phyloP scores from a whole-genome alignment of 2,329 filamentous ascomycete species.

The Arthrobotrys conoides region DNA sequence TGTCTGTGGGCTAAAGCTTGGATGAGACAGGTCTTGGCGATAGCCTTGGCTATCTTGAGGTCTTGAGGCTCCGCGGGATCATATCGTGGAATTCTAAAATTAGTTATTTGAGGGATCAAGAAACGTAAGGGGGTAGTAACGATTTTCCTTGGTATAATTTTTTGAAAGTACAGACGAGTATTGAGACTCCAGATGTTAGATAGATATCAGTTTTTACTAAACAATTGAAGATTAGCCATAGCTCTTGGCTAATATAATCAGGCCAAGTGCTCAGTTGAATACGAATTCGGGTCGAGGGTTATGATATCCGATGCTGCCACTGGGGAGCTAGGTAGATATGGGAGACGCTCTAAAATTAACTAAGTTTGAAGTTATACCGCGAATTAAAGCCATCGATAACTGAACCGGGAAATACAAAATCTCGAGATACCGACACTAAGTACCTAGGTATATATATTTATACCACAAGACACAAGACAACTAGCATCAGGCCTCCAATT shows the following conservation, averaged over 20 bases:
- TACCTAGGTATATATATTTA: too few relatives aligned
- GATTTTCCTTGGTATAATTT: background rate
- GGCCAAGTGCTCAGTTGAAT: background rate
- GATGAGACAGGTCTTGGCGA: constrained; percentile 1
- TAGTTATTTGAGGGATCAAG: constrained; percentile 1
- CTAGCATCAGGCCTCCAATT: background rate
- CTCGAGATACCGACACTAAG: too few relatives aligned
- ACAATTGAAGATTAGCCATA: background rate
- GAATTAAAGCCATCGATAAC: too few relatives aligned
- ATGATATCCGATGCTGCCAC: too few relatives aligned
- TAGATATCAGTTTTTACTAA: background rate
- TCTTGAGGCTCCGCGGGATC: background rate
- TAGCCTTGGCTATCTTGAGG: constrained; percentile 1
- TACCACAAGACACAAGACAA: too few relatives aligned
- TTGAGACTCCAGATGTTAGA: background rate
- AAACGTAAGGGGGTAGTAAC: background rate
- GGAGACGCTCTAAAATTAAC: too few relatives aligned
- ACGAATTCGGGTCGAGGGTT: background rate
- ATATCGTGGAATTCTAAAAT: constrained; percentile 2
- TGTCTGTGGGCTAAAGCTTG: background rate
- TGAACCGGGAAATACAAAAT: background rate
- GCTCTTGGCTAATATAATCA: background rate
- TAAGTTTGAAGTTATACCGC: too few relatives aligned
- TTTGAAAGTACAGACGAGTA: background rate
- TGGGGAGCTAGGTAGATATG: too few relatives aligned